Evolutionary conservation across 805 yeast genomes (phyloP), one percentile per base, ranked within the genome.

Genomic region (Yarrowia yakushimensis): DNA sequence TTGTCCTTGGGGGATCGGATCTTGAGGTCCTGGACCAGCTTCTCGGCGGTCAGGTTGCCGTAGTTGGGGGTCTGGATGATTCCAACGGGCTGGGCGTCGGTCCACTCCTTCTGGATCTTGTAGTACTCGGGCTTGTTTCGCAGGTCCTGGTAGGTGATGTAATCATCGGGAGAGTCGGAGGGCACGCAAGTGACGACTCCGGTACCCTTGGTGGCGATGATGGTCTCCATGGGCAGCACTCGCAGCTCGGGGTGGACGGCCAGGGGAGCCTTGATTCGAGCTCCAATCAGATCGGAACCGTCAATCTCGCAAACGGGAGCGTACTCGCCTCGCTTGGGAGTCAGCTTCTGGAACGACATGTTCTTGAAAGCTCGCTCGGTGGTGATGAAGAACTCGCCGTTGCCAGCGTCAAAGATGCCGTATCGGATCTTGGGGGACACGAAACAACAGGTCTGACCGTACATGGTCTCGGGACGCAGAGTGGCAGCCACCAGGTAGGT

Each of bases 121-220:
- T 93, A 92, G 75, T 85, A 93, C 70, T 90, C 97, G 31, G 97
- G 88, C 78, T 93, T 93, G 79, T 90, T 85, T 69, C 82, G 81
- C 69, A 94, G 82, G 68, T 94, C 99, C 70, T 80, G 81, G 54
- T 87, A 82, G 65, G 97, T 94, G 76, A 93, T 85, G 73, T 71
- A 94, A 79, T 94, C 99, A 79, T 94, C 99, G 65, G 99, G 98
- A 63, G 98, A 92, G 76, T 92, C 97, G n/a, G 97, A 87, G 66
- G 98, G 99, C 66, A 92, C 98, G 80, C 97, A 94, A 6, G 98
- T 93, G 64, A 94, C 99, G 48, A 94, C 97, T 80, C 98, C 99
- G 48, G 62, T 94, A 82, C 99, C 99, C 80, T 94, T 94, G 63
- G 85, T 81, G 41, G 96, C 96, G 74, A 93, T 81, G 63, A 94